Percentiles rank a stretch among this genome's conserved stretches.
phyloP scores from a whole-genome alignment of 208 protist genomes.

The Chromosphaera perkinsii region DNA sequence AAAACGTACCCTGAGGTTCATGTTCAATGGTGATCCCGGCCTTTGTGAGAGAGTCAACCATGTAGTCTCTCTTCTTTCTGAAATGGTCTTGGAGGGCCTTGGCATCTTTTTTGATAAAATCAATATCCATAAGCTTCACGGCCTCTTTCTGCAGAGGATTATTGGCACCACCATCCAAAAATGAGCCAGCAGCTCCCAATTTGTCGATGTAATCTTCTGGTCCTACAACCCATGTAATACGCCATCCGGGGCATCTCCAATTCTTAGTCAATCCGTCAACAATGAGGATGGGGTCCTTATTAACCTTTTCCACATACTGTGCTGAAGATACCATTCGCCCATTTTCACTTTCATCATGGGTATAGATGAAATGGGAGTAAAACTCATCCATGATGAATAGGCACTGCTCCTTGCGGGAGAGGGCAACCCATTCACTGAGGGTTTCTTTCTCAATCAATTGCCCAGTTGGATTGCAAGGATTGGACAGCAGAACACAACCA shows the following conservation, averaged over 20 bases:
- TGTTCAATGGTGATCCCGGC: background rate
- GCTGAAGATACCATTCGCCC: background rate
- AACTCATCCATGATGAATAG: conserved; percentile 16
- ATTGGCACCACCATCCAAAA: background rate
- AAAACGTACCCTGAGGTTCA: conserved; percentile 1
- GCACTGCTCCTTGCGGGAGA: background rate
- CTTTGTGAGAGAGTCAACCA: background rate
- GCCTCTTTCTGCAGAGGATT: conserved; percentile 10
- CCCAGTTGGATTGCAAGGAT: conserved; percentile 7
- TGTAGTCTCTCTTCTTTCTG: background rate
- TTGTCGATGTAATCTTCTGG: background rate
- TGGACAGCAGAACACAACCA: background rate
- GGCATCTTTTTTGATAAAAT: background rate
- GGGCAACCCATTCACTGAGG: background rate
- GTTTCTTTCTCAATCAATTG: background rate
- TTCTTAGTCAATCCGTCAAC: conserved; percentile 16
- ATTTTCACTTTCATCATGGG: background rate
- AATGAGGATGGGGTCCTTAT: background rate
- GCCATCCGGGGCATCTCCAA: conserved; percentile 12
- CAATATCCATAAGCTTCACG: background rate
- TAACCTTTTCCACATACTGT: conserved; percentile 2
- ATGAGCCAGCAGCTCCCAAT: conserved; percentile 3
- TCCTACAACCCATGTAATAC: background rate
- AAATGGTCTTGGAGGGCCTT: conserved; percentile 1
- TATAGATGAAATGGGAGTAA: conserved; percentile 19